These are phyloP conservation scores for Tripterygium wilfordii DNA, from an alignment of 177 flowering plant species.

Conservation along the genomic window DNA sequence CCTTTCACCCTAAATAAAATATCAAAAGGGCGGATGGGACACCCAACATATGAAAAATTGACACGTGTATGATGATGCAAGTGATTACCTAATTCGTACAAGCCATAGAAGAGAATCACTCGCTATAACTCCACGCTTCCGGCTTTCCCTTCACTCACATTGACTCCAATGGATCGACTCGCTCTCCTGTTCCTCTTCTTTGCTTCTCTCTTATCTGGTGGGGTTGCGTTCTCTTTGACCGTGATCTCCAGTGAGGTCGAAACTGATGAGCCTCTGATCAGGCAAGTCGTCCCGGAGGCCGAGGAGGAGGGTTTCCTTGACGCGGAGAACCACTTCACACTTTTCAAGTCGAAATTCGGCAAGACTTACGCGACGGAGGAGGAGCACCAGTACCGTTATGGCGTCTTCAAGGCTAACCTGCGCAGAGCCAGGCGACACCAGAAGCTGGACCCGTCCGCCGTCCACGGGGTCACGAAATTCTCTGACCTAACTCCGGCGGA, in stretches of 20 bases:
- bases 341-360: constrained; percentile 44
- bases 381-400: constrained; percentile 58
- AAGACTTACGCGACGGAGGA: constrained; percentile 45
- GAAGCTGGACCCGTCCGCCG: constrained; percentile 62
- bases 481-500: constrained; percentile 66
- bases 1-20: too few relatives aligned
- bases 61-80: too few relatives aligned
- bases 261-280: constrained; percentile 32
- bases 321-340: constrained; percentile 51
- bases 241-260: constrained; percentile 6
- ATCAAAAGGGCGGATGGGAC: too few relatives aligned
- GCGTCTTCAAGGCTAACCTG: constrained; percentile 60
- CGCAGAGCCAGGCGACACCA: constrained; percentile 60
- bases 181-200: constrained; percentile 11
- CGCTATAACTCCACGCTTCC: too few relatives aligned
- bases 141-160: too few relatives aligned
- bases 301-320: constrained; percentile 24
- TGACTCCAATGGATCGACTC: constrained; percentile 18
- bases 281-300: constrained; percentile 39
- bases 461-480: constrained; percentile 66
- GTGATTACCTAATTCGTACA: too few relatives aligned
- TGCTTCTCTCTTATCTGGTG: constrained; percentile 8
- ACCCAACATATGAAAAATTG: too few relatives aligned
- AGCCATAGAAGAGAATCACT: too few relatives aligned
- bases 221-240: constrained; percentile 6